A percentile compares a stretch with the other conserved stretches of the same genome.
Evolutionary conservation across 306 rosid species (phyloP).

Genomic region (Quercus parvula): DNA sequence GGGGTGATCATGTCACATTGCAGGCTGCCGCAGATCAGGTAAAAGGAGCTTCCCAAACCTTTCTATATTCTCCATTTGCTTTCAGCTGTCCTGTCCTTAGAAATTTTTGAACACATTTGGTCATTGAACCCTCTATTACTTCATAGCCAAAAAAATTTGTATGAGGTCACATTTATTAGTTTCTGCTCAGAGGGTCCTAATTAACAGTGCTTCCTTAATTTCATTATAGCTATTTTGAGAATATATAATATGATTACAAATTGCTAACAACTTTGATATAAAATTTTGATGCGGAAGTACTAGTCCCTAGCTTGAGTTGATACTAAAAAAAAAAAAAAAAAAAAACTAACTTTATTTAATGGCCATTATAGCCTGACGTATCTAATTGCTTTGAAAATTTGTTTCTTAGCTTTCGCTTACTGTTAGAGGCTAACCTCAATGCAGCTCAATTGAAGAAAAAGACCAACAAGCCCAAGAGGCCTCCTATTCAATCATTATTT

Average conservation of each 20-base stretch:
- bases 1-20: constrained; percentile 97
- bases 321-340: neutral
- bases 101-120: neutral
- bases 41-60: constrained; percentile 16
- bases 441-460: constrained; percentile 57
- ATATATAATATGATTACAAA: neutral
- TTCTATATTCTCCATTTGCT: neutral
- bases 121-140: neutral
- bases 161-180: neutral
- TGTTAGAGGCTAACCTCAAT: neutral
- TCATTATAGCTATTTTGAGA: neutral
- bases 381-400: neutral
- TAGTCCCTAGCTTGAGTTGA: too few relatives aligned
- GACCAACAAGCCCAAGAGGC: constrained; percentile 42
- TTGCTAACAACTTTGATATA: too few relatives aligned
- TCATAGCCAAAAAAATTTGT: neutral
- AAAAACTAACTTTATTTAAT: neutral
- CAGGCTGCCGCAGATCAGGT: constrained; percentile 98
- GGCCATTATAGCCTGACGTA: neutral
- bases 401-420: neutral
- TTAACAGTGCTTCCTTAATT: neutral
- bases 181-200: neutral
- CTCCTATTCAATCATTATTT: constrained; percentile 41
- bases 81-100: constrained; percentile 12
- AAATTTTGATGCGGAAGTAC: neutral